A percentile compares a stretch with the other conserved stretches of the same genome.
phyloP scores from a whole-genome alignment of 2,329 filamentous ascomycete genomes.

The Mycosphaerella sp. region DNA sequence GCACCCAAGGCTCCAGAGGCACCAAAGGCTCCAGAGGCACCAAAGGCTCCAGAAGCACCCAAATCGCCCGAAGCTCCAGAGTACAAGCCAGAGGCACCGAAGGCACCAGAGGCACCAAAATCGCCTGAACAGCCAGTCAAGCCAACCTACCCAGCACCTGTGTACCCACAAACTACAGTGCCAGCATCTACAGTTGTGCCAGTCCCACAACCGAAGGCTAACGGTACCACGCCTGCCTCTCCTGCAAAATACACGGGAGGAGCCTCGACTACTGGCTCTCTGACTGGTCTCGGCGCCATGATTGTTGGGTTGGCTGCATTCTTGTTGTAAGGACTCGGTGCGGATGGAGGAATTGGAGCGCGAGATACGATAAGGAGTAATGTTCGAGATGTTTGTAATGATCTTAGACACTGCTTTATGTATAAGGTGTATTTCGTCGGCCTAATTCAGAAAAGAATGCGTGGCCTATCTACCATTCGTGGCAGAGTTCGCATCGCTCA shows the following conservation, averaged over 20 bases:
- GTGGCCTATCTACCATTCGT: too few relatives aligned
- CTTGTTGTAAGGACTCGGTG: conserved; percentile 1
- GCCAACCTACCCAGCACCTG: neutral
- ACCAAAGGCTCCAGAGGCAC: neutral
- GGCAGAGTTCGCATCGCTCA: too few relatives aligned
- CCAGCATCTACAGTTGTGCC: neutral
- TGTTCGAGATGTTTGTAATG: too few relatives aligned
- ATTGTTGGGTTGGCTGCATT: conserved; percentile 9
- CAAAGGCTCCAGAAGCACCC: neutral
- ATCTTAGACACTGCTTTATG: too few relatives aligned
- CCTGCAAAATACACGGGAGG: conserved; percentile 5
- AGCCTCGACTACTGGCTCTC: conserved; percentile 6
- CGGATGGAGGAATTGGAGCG: neutral
- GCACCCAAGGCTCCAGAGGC: neutral
- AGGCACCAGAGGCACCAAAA: neutral
- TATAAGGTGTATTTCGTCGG: too few relatives aligned
- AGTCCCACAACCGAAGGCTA: neutral
- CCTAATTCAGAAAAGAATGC: too few relatives aligned
- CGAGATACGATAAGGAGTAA: too few relatives aligned
- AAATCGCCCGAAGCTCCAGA: neutral
- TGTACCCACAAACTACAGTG: neutral
- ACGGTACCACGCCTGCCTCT: neutral
- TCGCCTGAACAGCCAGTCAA: neutral
- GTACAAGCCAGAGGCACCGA: neutral
- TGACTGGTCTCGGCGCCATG: conserved; percentile 10